These are phyloP conservation scores for Rhodotorula taiwanensis DNA, from an alignment of 768 basidiomycete species.

Conservation along the genomic window DNA sequence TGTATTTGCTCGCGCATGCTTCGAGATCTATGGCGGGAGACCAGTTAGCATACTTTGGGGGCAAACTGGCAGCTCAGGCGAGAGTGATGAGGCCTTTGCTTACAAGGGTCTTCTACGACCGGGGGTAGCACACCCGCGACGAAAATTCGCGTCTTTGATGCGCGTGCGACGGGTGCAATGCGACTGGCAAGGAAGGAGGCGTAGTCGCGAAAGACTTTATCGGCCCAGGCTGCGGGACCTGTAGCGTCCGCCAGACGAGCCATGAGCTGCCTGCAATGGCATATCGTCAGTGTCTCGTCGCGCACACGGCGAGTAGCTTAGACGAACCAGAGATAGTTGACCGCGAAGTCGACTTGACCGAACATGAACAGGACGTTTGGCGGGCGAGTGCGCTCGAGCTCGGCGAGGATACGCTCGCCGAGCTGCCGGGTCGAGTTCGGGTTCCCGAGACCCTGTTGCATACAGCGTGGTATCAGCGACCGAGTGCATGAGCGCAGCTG, in stretches of 20 bases:
- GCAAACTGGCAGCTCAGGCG: background rate
- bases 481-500: no score
- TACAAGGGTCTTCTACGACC: slow-evolving; percentile 25
- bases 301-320: background rate
- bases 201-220: background rate
- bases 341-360: slow-evolving; percentile 13
- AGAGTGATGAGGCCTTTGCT: background rate
- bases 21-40: slow-evolving; percentile 14
- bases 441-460: slow-evolving; percentile 24
- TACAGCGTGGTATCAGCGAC: no score
- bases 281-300: no score
- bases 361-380: slow-evolving; percentile 3
- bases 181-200: background rate
- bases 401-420: background rate
- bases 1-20: slow-evolving; percentile 8
- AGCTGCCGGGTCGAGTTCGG: slow-evolving; percentile 4
- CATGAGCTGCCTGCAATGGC: slow-evolving; percentile 23
- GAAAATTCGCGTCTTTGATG: background rate
- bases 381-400: background rate
- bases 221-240: background rate
- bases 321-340: slow-evolving; percentile 29
- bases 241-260: background rate
- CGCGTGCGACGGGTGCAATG: background rate
- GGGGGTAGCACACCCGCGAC: slow-evolving; percentile 13
- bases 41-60: background rate